Base-by-base conservation (phyloP, 768 basidiomycete genomes). In the Pleurotus tuber-regium region DNA sequence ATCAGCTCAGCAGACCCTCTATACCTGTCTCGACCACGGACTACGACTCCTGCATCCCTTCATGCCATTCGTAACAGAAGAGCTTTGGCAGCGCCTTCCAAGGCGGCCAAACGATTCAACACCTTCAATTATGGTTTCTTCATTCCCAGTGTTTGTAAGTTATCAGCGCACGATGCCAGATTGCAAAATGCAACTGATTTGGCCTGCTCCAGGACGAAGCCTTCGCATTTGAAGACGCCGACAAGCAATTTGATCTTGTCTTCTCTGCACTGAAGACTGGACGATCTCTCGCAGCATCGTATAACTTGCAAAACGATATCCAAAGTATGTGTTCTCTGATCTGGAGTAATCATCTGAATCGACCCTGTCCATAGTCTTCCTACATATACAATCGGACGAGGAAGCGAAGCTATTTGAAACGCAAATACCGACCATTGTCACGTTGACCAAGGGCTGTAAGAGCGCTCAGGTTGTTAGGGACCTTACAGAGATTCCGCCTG, bases 41-140 rank as follows among this genome's bases (percentile, higher is more conserved):
- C 75, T 99, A 48, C 84, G 87, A 16, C 75, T 99, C 2, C 76
- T 98, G 1, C 97, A 98, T 67, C 97, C 97, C 0, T 94, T 98
- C 74, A 99, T 98, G 97, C 97, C 97, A 1, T 99, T 89, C 68
- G 91, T 99, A 26, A 98, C 97, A 3, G 97, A 99, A 70, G 97
- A 98, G 67, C 73, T 99, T 9, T 99, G 97, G 97, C 97, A 99
- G 66, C 83, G 97, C 24, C 75, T 99, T 2, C 94, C 95, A 0
- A 77, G 95, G 14, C 76, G 94, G 54, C 83, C 87, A 1, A 86
- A 86, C 33, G 94, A 98, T 64, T 57, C 77, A 7, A 90, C 87
- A 8, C 82, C 85, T 5, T 92, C 92, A 0, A 93, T 99, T 66
- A 95, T 95, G 91, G 69, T 98, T 16, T 78, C 94, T 0, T 70